Conservation (phyloP, 116 monocot genomes). For the Papilionanthe hybrid region DNA sequence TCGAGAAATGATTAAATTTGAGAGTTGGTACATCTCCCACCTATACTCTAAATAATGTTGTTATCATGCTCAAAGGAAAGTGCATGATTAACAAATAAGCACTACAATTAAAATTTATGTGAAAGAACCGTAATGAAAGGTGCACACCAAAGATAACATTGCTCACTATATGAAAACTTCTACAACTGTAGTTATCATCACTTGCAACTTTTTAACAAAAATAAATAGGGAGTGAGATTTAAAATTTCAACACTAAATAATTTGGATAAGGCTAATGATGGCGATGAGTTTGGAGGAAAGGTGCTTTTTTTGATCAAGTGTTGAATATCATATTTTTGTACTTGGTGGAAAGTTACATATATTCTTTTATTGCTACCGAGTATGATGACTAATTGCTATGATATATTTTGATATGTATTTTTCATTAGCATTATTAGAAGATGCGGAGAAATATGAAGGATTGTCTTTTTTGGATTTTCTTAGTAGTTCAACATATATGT, state of each 20-base stretch:
- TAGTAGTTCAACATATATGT: too few relatives aligned
- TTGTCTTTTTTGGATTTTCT: too few relatives aligned
- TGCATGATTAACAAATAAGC: neutral
- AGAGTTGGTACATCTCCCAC: too few relatives aligned
- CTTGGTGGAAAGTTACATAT: neutral
- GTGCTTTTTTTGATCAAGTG: neutral
- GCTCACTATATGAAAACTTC: neutral
- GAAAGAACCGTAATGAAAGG: neutral
- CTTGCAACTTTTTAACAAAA: neutral
- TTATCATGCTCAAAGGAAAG: neutral
- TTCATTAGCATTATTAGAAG: too few relatives aligned
- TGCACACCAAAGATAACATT: neutral
- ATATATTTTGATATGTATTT: too few relatives aligned
- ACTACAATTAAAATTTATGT: neutral
- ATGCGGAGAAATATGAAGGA: too few relatives aligned
- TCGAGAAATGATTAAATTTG: too few relatives aligned
- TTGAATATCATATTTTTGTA: neutral
- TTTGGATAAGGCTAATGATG: neutral
- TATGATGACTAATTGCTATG: too few relatives aligned
- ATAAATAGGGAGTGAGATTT: neutral
- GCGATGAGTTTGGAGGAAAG: too few relatives aligned
- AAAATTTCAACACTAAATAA: neutral
- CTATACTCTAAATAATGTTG: neutral
- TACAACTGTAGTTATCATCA: neutral
- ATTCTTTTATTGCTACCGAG: too few relatives aligned